Evolutionary conservation across 2,329 filamentous ascomycete species (phyloP).

Genomic region (Aspergillus bombycis): DNA sequence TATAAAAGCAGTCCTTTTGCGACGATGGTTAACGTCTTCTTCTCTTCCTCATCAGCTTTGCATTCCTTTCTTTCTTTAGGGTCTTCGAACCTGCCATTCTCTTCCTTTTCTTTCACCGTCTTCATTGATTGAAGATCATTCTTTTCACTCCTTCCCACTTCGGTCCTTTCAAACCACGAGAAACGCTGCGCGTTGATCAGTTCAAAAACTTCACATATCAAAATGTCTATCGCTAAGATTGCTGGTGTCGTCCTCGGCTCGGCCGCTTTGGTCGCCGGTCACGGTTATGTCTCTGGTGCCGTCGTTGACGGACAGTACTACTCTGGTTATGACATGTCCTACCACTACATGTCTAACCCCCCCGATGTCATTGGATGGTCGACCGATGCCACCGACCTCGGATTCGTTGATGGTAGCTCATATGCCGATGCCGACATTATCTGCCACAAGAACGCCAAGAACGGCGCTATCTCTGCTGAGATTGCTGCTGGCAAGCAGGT

Average conservation of each 20-base stretch:
- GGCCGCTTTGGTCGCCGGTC: slow-evolving; percentile 41
- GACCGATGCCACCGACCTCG: slow-evolving; percentile 55
- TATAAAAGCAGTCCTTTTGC: slow-evolving; percentile 19
- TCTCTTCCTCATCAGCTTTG: slow-evolving; percentile 29
- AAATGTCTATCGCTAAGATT: slow-evolving; percentile 40
- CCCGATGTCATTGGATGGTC: slow-evolving; percentile 59
- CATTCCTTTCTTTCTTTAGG: slow-evolving; percentile 33
- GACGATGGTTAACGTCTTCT: slow-evolving; percentile 5
- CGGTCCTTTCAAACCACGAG: slow-evolving; percentile 20
- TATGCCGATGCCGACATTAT: slow-evolving; percentile 60
- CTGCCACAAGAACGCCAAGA: slow-evolving; percentile 62
- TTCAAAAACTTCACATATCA: slow-evolving; percentile 16
- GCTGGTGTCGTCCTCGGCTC: slow-evolving; percentile 38
- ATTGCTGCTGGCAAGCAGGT: slow-evolving; percentile 64
- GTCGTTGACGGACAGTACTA: slow-evolving; percentile 41
- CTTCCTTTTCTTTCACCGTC: slow-evolving; percentile 29
- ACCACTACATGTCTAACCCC: slow-evolving; percentile 37
- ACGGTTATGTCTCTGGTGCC: slow-evolving; percentile 43
- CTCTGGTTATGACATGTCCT: slow-evolving; percentile 44
- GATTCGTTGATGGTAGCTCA: slow-evolving; percentile 53
- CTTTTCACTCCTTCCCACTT: slow-evolving; percentile 32
- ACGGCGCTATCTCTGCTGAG: slow-evolving; percentile 55
- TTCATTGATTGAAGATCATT: slow-evolving; percentile 42
- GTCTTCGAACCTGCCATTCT: slow-evolving; percentile 34
- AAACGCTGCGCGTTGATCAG: slow-evolving; percentile 36